A percentile compares a stretch with the other conserved stretches of the same genome.
These are phyloP conservation scores for Rhododendron griersonianum DNA, from an alignment of 148 eudicot genomes.

Conservation along the genomic window DNA sequence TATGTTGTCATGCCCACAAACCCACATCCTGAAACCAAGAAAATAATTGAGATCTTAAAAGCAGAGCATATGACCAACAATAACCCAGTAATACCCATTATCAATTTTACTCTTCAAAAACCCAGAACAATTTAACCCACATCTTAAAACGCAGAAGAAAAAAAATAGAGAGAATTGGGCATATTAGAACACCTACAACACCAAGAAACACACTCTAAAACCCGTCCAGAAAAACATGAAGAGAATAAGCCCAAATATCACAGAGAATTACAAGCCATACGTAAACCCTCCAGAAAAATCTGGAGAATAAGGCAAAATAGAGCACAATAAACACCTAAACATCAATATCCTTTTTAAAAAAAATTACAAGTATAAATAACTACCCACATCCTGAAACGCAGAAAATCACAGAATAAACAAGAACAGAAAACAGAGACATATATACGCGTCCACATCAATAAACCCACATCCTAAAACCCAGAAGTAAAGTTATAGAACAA, in stretches of 20 bases:
- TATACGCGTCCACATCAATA: neutral
- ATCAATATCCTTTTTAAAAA: neutral
- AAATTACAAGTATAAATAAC: too few relatives aligned
- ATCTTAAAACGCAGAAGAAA: neutral
- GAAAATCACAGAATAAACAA: neutral
- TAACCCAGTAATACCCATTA: neutral
- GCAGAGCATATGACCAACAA: neutral
- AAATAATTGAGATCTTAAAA: neutral
- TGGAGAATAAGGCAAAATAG: neutral
- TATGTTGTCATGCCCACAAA: neutral
- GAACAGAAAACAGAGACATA: neutral
- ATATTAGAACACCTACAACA: neutral
- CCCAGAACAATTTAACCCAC: neutral
- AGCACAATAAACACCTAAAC: neutral
- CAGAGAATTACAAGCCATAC: slow-evolving; percentile 18
- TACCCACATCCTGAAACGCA: neutral
- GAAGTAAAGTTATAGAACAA: neutral
- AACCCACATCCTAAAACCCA: neutral
- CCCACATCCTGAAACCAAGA: neutral
- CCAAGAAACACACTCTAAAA: neutral
- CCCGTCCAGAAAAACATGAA: neutral
- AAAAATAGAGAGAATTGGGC: neutral
- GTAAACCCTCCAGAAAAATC: neutral
- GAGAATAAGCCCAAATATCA: neutral
- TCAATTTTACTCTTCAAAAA: neutral